phyloP scores from a whole-genome alignment of 768 basidiomycete genomes.

The Lentinula boryana region DNA sequence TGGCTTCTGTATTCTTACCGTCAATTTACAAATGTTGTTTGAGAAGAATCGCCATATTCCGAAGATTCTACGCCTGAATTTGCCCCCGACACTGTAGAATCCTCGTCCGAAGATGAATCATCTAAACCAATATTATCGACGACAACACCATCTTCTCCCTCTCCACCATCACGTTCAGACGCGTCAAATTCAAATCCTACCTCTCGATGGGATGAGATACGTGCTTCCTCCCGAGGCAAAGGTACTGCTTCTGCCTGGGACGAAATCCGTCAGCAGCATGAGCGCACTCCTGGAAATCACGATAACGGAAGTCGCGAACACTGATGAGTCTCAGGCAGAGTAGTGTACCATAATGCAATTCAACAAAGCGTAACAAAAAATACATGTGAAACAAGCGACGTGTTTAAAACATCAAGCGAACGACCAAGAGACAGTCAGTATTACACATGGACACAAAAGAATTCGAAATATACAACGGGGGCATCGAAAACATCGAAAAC shows the following conservation, averaged over 20 bases:
- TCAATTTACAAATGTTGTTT: background rate
- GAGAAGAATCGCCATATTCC: background rate
- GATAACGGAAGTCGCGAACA: background rate
- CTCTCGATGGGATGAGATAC: constrained; percentile 64
- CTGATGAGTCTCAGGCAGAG: background rate
- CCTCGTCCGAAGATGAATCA: background rate
- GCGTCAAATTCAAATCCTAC: constrained; percentile 2
- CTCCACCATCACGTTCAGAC: background rate
- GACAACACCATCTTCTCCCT: background rate
- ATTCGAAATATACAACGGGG: background rate
- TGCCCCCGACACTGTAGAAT: background rate
- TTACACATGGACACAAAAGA: background rate
- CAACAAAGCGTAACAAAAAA: background rate
- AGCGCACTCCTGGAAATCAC: constrained; percentile 19
- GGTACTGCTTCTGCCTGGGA: constrained; percentile 60
- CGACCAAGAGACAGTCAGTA: background rate
- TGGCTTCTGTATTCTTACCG: background rate
- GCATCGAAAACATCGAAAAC: background rate
- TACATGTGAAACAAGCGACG: background rate
- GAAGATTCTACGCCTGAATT: background rate
- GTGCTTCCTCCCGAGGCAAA: constrained; percentile 40
- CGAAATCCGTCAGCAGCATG: constrained; percentile 52
- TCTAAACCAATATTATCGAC: background rate
- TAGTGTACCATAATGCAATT: background rate
- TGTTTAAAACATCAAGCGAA: background rate